Conservation (phyloP, 2,329 filamentous ascomycete genomes). For the Phyllosticta citrichinensis region DNA sequence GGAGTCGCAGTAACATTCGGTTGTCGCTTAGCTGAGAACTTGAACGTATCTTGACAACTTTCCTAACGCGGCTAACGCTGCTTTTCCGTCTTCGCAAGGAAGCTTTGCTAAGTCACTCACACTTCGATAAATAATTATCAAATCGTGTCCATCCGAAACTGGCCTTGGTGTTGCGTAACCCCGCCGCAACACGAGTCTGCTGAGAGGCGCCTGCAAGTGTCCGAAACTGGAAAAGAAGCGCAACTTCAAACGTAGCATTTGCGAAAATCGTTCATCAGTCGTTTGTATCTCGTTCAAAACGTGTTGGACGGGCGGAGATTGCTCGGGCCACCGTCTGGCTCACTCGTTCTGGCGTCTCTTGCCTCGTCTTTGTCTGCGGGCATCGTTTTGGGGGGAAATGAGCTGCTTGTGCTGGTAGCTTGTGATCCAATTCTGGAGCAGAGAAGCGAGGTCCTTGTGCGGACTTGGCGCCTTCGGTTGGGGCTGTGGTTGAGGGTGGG, state of each 20-base stretch:
- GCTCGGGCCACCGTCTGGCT: background rate
- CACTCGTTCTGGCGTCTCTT: background rate
- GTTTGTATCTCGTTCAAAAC: background rate
- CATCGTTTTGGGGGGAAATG: background rate
- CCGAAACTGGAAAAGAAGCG: background rate
- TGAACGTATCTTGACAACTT: too few species aligned
- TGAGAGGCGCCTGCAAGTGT: background rate
- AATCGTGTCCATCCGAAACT: too few species aligned
- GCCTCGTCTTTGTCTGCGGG: background rate
- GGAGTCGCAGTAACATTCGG: too few species aligned
- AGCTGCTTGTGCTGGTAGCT: background rate
- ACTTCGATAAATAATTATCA: too few species aligned
- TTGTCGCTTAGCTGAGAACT: too few species aligned
- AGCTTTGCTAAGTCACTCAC: too few species aligned
- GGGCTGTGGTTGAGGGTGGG: background rate
- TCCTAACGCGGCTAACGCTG: too few species aligned
- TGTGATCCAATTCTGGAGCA: background rate
- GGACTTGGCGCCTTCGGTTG: background rate
- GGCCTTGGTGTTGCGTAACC: background rate
- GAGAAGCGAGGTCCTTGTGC: background rate
- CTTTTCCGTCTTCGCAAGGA: too few species aligned
- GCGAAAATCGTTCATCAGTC: background rate
- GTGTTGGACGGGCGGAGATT: background rate
- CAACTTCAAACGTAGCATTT: background rate
- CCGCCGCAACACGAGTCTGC: background rate